These are phyloP conservation scores for Euphrasia arctica DNA, from an alignment of 305 asterid species.

Conservation along the genomic window DNA sequence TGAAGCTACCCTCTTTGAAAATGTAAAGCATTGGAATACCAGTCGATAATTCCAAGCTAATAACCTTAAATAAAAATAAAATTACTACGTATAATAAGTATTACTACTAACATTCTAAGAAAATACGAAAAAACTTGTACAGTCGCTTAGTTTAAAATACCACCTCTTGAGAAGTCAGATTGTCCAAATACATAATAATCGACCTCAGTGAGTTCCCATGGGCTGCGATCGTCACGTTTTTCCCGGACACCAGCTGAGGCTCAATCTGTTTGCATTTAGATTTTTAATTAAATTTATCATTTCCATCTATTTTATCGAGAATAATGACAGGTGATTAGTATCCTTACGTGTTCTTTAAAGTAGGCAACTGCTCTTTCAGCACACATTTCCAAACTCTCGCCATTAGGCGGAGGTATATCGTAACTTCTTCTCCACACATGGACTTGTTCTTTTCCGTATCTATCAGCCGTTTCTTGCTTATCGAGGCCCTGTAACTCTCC, in stretches of 20 bases:
- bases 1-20: conserved; percentile 71
- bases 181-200: conserved; percentile 92
- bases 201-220: conserved; percentile 98
- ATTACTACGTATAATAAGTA: background rate
- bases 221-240: conserved; percentile 91
- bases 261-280: conserved; percentile 56
- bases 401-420: conserved; percentile 91
- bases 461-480: conserved; percentile 95
- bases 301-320: too few species aligned
- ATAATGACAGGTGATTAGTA: background rate
- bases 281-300: too few species aligned
- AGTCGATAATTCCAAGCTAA: conserved; percentile 89
- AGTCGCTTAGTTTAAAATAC: conserved; percentile 21
- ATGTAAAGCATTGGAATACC: conserved; percentile 97
- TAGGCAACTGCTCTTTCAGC: conserved; percentile 99
- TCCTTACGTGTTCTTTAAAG: conserved; percentile 66
- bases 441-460: conserved; percentile 87
- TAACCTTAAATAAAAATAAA: conserved; percentile 47
- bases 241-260: conserved; percentile 70
- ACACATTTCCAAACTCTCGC: conserved; percentile 98
- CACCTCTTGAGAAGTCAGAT: conserved; percentile 94
- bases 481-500: conserved; percentile 95
- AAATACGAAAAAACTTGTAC: background rate
- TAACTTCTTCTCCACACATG: conserved; percentile 98
- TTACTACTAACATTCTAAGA: background rate